Base-by-base conservation (phyloP, 1,284 basidiomycete species). In the Filobasidium uniguttulatum region DNA sequence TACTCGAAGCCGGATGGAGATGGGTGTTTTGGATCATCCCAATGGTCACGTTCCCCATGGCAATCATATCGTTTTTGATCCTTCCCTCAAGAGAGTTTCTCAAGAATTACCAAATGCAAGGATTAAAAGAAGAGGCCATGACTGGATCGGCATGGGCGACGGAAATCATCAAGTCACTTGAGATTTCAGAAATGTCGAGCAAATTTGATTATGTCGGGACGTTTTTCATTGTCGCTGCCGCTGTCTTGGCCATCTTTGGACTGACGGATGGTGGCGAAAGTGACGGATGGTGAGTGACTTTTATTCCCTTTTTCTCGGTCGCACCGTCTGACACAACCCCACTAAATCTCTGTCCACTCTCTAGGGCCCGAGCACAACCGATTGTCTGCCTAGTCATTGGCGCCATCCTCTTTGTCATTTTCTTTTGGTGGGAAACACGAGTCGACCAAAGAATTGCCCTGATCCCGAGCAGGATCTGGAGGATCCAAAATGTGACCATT, bases 21-120 rank as follows among this genome's bases (percentile, higher is more conserved):
- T 64, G 71, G 71, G 63, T 70, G 63, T 61, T 72, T 60, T 35
- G 62, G 43, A 25, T 69, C 57, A 23, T 68, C 54, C 50, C 69
- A 50, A 48, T 59, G 56, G 28, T 50, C 2, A 50, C 45, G 29
- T 47, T 54, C 26, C 50, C 48, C 3, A 45, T 46, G 2, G 46
- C 51, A 3, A 22, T 55, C 17, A 46, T 43, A 20, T 34, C 54
- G 40, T 40, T 57, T 19, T 50, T 38, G 17, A 49, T 55, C 37
- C 53, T 60, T 37, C 60, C 59, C 9, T 55, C 19, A 31, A 26
- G 50, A 29, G 35, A 48, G 9, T 19, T 23, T 12, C 31, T 52
- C 25, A 52, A 52, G 45, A 19, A 12, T 30, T 52, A 47, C 33
- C 50, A 52, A 34, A 2, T 47, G 37, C 35, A 41, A 10, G 50